These are phyloP conservation scores for Ogataea nitratoaversa DNA, from an alignment of 805 yeast species.

Conservation along the genomic window DNA sequence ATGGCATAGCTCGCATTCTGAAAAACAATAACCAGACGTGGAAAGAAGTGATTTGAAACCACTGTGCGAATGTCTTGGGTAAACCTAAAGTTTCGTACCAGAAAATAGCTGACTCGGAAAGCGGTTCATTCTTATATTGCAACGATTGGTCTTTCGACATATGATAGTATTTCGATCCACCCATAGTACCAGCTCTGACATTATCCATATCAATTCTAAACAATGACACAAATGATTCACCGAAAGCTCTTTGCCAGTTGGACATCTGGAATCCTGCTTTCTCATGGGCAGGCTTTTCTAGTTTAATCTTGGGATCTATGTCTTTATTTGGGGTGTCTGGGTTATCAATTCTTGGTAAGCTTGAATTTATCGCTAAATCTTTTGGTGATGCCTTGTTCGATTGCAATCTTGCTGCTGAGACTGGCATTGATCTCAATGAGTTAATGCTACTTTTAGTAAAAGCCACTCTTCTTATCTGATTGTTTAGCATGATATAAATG, in stretches of 20 bases:
- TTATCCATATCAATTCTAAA: conserved; percentile 87
- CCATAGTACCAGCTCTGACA: conserved; percentile 89
- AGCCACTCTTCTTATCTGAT: conserved; percentile 7
- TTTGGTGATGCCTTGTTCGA: conserved; percentile 20
- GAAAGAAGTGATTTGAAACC: conserved; percentile 88
- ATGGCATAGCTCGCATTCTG: conserved; percentile 95
- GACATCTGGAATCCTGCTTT: conserved; percentile 34
- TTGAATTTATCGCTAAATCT: conserved; percentile 29
- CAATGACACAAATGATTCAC: conserved; percentile 56
- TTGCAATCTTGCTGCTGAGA: conserved; percentile 3
- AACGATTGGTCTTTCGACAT: conserved; percentile 84
- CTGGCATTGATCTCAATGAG: not conserved
- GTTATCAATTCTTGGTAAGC: conserved; percentile 32
- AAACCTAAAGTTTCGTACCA: conserved; percentile 81
- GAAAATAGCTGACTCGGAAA: conserved; percentile 70
- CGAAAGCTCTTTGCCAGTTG: conserved; percentile 51
- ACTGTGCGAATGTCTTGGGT: conserved; percentile 87
- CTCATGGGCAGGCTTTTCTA: conserved; percentile 28
- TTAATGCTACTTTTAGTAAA: not conserved
- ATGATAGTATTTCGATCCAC: conserved; percentile 83
- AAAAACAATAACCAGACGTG: conserved; percentile 93
- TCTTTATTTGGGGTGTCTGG: conserved; percentile 33
- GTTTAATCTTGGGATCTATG: conserved; percentile 29
- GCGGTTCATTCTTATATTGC: conserved; percentile 67
- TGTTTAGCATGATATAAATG: conserved; percentile 1